Base-by-base conservation (phyloP, 306 rosid genomes). In the Erythrophleum fordii region DNA sequence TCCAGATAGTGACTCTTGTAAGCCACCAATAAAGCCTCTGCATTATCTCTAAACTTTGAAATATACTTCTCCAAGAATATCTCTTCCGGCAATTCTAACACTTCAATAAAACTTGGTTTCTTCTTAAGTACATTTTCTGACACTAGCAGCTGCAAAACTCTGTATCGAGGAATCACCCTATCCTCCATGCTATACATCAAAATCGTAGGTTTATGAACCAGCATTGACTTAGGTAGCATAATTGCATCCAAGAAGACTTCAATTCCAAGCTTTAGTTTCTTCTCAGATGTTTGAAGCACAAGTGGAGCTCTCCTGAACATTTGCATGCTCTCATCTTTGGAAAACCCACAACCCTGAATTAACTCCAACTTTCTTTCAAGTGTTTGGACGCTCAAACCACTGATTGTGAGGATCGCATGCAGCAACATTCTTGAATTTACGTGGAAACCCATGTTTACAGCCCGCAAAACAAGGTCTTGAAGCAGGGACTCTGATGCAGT, bases 251-350 rank as follows among this genome's bases (percentile, higher is more conserved):
- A 53, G 77, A 74, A 87, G 79, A 90, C 87, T 55, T 90, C 86
- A 73, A 88, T 46, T 65, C 89, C 88, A 67, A 59, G 42, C 82
- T 76, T 87, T 18, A 90, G 55, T 66, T 85, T 92, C 79, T 64
- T 77, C 78, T 78, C 83, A 1, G 97, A 87, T 56, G 83, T 20
- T 58, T 87, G 79, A 60, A 84, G 67, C 84, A 90, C 69, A 80
- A 8, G 5, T 6, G 92, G 97, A 29, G 76, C 5, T 67, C 59
- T 77, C 55, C 75, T 82, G 39, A 90, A 85, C 91, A 92, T 92
- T 58, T 3, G 64, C 22, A 58, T 22, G 16, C 18, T 11, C 34
- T 58, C 64, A 25, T 58, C 64, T 58, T 25, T 11, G 34, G 64
- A 58, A 58, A 58, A 58, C 64, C 64, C 64, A 11, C 2, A 58